Base-by-base conservation (phyloP, 805 yeast genomes). In the Candida nitratophila region DNA sequence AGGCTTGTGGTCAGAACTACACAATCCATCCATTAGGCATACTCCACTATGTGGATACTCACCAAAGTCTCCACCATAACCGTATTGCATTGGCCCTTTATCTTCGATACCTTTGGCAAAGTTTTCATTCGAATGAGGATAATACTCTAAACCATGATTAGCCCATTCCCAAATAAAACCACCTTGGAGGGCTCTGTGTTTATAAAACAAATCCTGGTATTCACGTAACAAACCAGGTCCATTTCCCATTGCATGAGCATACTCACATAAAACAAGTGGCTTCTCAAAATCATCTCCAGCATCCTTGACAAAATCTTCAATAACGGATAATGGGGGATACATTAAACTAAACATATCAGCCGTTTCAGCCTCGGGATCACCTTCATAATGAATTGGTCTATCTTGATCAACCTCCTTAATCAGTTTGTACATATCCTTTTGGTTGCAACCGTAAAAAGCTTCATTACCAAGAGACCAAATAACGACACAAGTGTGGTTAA, bases 131-230 rank as follows among this genome's bases (percentile, higher is more conserved):
- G 41, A 27, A 14, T 21, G 4, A 11, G 41, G 41, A 16, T 46
- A 50, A 26, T 53, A 48, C 22, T 47, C 48, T 11, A 65, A 38
- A 5, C 70, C 70, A 47, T 65, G 70, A 45, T 64, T 64, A 12
- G 63, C 63, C 70, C 70, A 65, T 47, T 65, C 70, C 70, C 70
- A 65, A 9, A 65, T 52, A 47, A 63, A 65, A 10, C 70, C 70
- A 19, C 70, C 70, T 44, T 61, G 67, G 9, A 64, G 40, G 16
- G 55, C 43, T 1, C 51, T 53, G 41, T 59, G 44, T 41, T 60
- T 54, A 27, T 61, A 52, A 47, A 65, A 63, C 30, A 56, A 40
- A 12, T 64, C 65, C 48, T 56, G 57, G 41, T 65, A 65, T 39
- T 64, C 66, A 40, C 52, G 48, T 33, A 63, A 33, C 10, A 54